Percentiles rank a stretch among this genome's conserved stretches.
Conservation (phyloP, 75 land plant genomes). For the Sequoiadendron giganteum region DNA sequence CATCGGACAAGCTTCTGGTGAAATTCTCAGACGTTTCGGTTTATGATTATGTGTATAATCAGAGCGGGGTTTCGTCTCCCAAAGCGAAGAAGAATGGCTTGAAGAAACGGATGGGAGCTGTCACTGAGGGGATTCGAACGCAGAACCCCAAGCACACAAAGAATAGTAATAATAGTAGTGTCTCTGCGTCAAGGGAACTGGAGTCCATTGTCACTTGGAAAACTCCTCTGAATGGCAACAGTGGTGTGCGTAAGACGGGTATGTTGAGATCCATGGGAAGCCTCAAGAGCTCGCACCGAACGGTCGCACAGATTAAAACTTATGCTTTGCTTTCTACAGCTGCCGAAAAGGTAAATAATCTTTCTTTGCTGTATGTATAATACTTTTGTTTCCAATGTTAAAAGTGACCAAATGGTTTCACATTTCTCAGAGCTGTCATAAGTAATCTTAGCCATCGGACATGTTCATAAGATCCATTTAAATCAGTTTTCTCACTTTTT, state of each 20-base stretch:
- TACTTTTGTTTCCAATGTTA: neutral
- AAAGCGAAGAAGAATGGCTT: neutral
- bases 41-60: conserved; percentile 5
- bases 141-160: neutral
- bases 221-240: neutral
- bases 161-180: neutral
- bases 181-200: conserved; percentile 3
- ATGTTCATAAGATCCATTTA: neutral
- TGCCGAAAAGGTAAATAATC: neutral
- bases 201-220: neutral
- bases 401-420: neutral
- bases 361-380: neutral
- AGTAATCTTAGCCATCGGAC: too few relatives aligned
- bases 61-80: neutral
- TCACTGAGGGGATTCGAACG: neutral
- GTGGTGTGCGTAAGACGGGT: neutral
- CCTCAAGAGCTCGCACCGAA: neutral
- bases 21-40: conserved; percentile 13
- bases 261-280: neutral
- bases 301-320: neutral
- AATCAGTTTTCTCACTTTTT: neutral
- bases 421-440: neutral
- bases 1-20: conserved; percentile 16
- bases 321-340: neutral
- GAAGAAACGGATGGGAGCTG: neutral